Evolutionary conservation across 2,329 filamentous ascomycete species (phyloP).

Genomic region (Alternaria triticina): DNA sequence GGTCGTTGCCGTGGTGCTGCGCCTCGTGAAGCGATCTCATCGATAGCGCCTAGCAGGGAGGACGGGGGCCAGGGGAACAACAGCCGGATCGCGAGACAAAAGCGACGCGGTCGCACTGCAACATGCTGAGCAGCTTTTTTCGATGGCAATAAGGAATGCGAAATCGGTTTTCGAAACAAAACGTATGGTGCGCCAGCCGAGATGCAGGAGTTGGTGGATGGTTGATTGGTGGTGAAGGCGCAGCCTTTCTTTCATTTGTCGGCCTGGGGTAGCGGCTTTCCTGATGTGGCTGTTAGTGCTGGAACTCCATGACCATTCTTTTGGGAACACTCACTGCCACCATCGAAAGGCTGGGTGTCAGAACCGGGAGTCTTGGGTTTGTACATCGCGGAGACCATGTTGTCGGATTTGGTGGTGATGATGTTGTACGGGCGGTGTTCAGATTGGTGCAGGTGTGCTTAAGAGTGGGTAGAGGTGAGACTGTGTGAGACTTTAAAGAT

Average conservation of each 20-base stretch:
- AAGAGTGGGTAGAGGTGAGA: slow-evolving; percentile 22
- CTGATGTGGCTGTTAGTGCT: slow-evolving; percentile 18
- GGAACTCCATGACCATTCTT: background rate
- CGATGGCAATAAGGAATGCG: slow-evolving; percentile 5
- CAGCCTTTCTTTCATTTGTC: slow-evolving; percentile 24
- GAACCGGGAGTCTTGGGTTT: slow-evolving; percentile 16
- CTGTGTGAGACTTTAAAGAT: slow-evolving; percentile 31
- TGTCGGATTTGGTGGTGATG: slow-evolving; percentile 8
- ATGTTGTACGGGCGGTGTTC: slow-evolving; percentile 1
- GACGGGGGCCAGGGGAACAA: slow-evolving; percentile 3
- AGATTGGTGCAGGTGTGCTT: slow-evolving; percentile 16
- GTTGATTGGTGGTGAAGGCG: slow-evolving; percentile 16
- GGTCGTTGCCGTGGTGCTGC: slow-evolving; percentile 25
- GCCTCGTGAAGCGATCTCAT: slow-evolving; percentile 20
- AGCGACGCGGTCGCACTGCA: slow-evolving; percentile 9
- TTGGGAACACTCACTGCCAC: slow-evolving; percentile 25
- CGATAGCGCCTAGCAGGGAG: slow-evolving; percentile 7
- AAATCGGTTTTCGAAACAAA: slow-evolving; percentile 17
- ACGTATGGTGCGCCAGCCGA: slow-evolving; percentile 28
- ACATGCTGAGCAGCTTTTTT: slow-evolving; percentile 4
- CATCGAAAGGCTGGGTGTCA: slow-evolving; percentile 20
- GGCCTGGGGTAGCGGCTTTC: slow-evolving; percentile 18
- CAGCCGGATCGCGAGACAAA: slow-evolving; percentile 9
- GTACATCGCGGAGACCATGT: slow-evolving; percentile 17
- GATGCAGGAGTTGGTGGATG: slow-evolving; percentile 4